phyloP scores from a whole-genome alignment of 306 rosid species.

The Dalbergia cultrata region DNA sequence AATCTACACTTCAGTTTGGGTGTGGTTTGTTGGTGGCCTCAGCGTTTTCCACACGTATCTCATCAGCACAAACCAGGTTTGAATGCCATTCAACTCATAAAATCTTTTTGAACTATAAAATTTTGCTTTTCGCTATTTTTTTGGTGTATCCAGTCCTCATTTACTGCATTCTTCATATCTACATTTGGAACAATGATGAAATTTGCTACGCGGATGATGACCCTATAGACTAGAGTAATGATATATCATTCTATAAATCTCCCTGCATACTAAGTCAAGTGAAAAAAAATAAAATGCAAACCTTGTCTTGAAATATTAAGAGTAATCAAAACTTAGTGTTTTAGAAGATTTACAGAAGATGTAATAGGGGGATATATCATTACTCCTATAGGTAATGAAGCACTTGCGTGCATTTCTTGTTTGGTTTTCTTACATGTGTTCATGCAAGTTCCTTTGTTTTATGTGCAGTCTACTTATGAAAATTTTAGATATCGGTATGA shows the following conservation, averaged over 20 bases:
- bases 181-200: neutral
- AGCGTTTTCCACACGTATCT: slow-evolving; percentile 73
- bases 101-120: neutral
- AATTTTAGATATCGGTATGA: slow-evolving; percentile 77
- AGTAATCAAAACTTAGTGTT: no score
- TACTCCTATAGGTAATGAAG: neutral
- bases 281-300: no score
- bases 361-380: no score
- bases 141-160: neutral
- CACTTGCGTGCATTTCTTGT: slow-evolving; percentile 7
- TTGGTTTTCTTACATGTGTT: neutral
- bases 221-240: no score
- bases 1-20: slow-evolving; percentile 60
- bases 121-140: neutral
- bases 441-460: slow-evolving; percentile 32
- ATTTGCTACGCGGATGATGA: neutral
- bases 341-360: no score
- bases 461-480: slow-evolving; percentile 79
- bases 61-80: slow-evolving; percentile 81
- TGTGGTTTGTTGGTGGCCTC: slow-evolving; percentile 86
- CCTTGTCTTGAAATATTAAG: no score
- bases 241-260: no score
- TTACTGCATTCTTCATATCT: neutral
- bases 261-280: no score
- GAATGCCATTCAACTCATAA: slow-evolving; percentile 24